Evolutionary conservation across 2,329 filamentous ascomycete species (phyloP), one percentile per base, ranked within the genome.

Genomic region (Clarireedia paspali): DNA sequence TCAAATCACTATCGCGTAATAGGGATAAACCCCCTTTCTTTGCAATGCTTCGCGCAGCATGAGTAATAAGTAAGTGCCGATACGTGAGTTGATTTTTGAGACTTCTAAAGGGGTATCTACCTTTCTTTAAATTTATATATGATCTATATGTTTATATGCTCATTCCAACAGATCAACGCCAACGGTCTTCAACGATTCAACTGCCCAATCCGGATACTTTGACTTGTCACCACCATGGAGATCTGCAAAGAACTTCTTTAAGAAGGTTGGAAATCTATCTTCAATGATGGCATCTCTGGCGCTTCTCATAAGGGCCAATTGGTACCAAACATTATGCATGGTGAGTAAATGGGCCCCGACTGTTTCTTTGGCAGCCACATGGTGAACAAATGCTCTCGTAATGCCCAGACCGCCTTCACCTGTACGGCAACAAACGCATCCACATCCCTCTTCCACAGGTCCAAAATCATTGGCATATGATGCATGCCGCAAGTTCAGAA

Each of bases 271-370:
- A 70, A 87, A 97, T 51, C 77, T 73, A 68, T 96, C 91, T 59
- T 86, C 86, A 6, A 96, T 74, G 60, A 97, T 90, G 15, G 94
- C 84, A 60, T 88, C 77, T 58, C 92, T 80, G 12, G 84, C 81
- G 58, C 81, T 75, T 20, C 79, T 76, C 91, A 97, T 96, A 64
- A 99, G 74, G 58, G 87, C 80, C 53, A 99, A 77, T 69, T 96
- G 83, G 68, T 96, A 96, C 74, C 91, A 90, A 26, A 99, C 89
- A 68, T 99, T 99, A 71, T 99, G 94, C 68, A 97, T 90, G 0
- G 90, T 96, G 54, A 99, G 75, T 24, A 89, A 75, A 68, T 83
- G 79, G 15, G 95, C 94, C 6, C 92, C 90, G 1, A 89, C 91
- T 0, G 94, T 99, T 76, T 99, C 94, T 73, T 99, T 99, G 27